Percentiles rank a stretch among this genome's conserved stretches.
Conservation (phyloP, 106 monocot species). For the Vanilla planifolia region DNA sequence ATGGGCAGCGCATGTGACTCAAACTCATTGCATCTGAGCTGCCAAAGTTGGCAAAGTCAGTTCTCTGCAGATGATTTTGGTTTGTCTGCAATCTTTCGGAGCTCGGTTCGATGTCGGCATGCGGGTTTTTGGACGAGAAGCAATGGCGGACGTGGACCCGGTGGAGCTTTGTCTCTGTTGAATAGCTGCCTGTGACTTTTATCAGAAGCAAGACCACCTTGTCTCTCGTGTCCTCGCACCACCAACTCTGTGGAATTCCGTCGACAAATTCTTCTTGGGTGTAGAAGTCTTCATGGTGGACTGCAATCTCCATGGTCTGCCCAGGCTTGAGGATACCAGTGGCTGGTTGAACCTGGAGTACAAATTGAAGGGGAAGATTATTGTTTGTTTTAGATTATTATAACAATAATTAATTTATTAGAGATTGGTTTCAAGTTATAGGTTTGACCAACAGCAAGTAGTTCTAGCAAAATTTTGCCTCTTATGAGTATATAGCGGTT, state of each 20-base stretch:
- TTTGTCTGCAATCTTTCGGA: constrained; percentile 28
- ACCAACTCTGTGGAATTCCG: constrained; percentile 57
- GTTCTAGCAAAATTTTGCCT: too few species aligned
- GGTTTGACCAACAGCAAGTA: too few species aligned
- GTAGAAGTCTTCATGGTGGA: constrained; percentile 66
- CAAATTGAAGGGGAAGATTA: neutral
- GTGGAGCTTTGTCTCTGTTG: constrained; percentile 38
- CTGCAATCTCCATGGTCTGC: constrained; percentile 51
- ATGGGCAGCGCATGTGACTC: constrained; percentile 9
- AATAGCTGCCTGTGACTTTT: constrained; percentile 49
- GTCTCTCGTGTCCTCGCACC: constrained; percentile 67
- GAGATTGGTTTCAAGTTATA: too few species aligned
- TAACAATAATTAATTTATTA: too few species aligned
- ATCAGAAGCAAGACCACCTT: constrained; percentile 48
- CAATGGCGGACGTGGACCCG: constrained; percentile 45
- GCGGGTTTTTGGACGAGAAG: constrained; percentile 15
- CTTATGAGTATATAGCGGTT: too few species aligned
- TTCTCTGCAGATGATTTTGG: constrained; percentile 45
- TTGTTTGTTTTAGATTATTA: too few species aligned
- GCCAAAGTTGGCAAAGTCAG: constrained; percentile 37
- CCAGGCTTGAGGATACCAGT: constrained; percentile 59
- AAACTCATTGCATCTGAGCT: constrained; percentile 20
- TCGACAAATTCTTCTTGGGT: constrained; percentile 64
- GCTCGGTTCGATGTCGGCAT: constrained; percentile 10
- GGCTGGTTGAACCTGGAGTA: constrained; percentile 59